A percentile compares a stretch with the other conserved stretches of the same genome.
phyloP scores from a whole-genome alignment of 1,139 yeast species.

The Kluyveromyces sp. region DNA sequence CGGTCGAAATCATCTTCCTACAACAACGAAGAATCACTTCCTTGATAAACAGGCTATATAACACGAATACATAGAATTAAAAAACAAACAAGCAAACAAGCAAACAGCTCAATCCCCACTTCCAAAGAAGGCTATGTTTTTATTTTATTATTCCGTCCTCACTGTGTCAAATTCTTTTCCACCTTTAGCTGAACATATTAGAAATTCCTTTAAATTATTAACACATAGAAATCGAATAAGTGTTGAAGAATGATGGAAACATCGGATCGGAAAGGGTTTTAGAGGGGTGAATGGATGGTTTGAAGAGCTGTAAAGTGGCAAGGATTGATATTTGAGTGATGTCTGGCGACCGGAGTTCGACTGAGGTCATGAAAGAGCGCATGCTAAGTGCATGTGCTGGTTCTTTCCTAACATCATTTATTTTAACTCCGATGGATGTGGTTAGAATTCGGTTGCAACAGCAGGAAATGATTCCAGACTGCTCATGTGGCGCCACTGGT shows the following conservation, averaged over 20 bases:
- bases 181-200: no score
- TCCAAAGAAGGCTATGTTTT: no score
- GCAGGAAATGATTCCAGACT: conserved; percentile 55
- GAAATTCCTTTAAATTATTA: no score
- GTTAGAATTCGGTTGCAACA: conserved; percentile 87
- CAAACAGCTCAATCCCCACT: background rate
- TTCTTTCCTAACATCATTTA: conserved; percentile 75
- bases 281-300: background rate
- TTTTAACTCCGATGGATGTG: conserved; percentile 91
- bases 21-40: conserved; percentile 27
- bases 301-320: background rate
- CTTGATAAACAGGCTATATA: conserved; percentile 21
- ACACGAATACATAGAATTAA: background rate
- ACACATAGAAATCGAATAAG: no score
- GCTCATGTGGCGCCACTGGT: conserved; percentile 22
- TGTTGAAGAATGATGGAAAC: background rate
- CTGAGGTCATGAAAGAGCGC: conserved; percentile 35
- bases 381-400: conserved; percentile 92
- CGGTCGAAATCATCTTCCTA: conserved; percentile 23
- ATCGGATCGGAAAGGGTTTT: background rate
- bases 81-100: background rate
- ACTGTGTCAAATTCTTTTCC: no score
- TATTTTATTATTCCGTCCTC: no score
- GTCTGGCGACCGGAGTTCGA: conserved; percentile 4
- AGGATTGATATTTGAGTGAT: background rate